A percentile compares a stretch with the other conserved stretches of the same genome.
These are phyloP conservation scores for Euryodendron excelsum DNA, from an alignment of 148 eudicot genomes.

Conservation along the genomic window DNA sequence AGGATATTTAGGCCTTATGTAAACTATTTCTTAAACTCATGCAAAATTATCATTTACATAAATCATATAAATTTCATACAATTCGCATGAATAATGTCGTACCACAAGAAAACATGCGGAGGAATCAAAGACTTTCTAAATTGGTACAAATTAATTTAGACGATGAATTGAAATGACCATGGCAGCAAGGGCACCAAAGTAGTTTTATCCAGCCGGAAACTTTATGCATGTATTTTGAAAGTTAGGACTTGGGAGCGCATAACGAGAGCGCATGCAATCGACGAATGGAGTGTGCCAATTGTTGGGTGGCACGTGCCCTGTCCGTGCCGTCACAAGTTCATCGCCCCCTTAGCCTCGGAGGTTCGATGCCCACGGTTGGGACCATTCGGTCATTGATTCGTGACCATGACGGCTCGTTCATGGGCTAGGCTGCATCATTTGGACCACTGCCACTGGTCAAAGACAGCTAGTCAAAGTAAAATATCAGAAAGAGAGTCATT, in stretches of 20 bases:
- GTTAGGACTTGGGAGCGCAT: not conserved
- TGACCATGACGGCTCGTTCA: not conserved
- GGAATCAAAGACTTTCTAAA: too few species aligned
- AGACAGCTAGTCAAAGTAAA: too few species aligned
- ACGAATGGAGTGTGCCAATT: not conserved
- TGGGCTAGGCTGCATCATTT: not conserved
- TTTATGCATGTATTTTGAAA: not conserved
- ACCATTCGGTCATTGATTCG: not conserved
- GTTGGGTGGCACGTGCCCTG: constrained; percentile 7
- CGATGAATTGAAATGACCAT: not conserved
- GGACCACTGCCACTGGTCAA: not conserved
- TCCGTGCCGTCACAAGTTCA: constrained; percentile 7
- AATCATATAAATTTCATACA: too few species aligned
- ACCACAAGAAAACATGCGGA: too few species aligned
- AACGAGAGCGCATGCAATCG: not conserved
- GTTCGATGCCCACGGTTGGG: not conserved
- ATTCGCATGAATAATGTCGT: too few species aligned
- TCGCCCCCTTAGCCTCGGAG: not conserved
- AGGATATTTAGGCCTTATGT: too few species aligned
- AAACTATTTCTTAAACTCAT: too few species aligned
- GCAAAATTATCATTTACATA: too few species aligned
- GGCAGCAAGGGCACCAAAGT: not conserved
- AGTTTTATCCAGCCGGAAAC: not conserved
- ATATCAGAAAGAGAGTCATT: too few species aligned
- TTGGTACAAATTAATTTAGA: too few species aligned